A percentile compares a stretch with the other conserved stretches of the same genome.
phyloP scores from a whole-genome alignment of 1,284 basidiomycete species.

The Ganoderma lucidum region DNA sequence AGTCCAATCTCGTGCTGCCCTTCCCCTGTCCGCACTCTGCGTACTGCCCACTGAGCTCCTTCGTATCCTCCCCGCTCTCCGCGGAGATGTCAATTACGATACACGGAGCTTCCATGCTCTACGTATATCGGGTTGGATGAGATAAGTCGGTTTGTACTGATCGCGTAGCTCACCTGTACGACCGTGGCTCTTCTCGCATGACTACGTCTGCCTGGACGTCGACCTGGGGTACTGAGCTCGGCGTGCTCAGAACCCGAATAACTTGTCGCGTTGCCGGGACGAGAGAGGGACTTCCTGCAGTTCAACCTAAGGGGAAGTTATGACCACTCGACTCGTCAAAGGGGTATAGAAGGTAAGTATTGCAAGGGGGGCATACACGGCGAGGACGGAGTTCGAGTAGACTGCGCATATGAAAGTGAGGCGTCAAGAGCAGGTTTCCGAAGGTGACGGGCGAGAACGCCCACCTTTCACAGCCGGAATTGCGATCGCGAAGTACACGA shows the following conservation, averaged over 20 bases:
- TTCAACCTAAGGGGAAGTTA: background rate
- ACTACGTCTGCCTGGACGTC: background rate
- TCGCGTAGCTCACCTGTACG: background rate
- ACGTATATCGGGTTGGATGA: background rate
- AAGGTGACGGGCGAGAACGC: background rate
- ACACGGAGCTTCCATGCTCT: background rate
- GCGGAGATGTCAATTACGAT: background rate
- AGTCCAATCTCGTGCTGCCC: background rate
- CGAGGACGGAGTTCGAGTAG: conserved; percentile 13
- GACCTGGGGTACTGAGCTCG: background rate
- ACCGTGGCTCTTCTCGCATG: background rate
- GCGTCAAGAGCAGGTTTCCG: background rate
- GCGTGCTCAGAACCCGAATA: background rate
- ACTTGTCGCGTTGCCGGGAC: background rate
- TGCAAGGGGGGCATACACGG: background rate
- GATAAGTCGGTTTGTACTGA: background rate
- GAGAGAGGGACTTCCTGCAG: background rate
- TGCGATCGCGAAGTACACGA: conserved; percentile 9
- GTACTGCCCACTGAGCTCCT: background rate
- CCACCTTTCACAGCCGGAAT: conserved; percentile 4
- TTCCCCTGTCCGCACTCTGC: background rate
- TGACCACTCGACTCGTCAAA: background rate
- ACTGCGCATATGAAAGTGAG: background rate
- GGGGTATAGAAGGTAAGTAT: background rate
- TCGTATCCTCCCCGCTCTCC: background rate